Conservation (phyloP, 371 early-diverging fungal genomes). For the Apophysomyces trapeziformis region DNA sequence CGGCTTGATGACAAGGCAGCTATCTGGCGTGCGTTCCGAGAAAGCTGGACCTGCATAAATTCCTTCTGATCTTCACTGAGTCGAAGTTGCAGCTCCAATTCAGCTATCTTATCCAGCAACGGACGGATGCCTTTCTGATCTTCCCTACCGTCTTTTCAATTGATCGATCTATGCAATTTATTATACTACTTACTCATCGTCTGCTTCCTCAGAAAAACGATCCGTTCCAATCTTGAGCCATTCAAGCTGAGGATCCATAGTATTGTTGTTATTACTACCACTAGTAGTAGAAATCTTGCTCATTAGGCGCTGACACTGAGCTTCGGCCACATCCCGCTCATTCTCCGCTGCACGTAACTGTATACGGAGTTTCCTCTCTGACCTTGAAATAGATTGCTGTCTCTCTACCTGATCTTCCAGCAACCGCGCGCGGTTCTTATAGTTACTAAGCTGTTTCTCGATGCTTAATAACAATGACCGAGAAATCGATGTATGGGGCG, state of each 20-base stretch:
- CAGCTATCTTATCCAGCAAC: background rate
- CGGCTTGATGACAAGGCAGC: slow-evolving; percentile 21
- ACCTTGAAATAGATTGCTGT: slow-evolving; percentile 23
- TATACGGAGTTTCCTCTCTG: slow-evolving; percentile 34
- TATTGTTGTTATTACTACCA: background rate
- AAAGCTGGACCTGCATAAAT: background rate
- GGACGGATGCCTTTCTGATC: background rate
- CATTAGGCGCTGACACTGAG: slow-evolving; percentile 13
- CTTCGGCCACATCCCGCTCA: slow-evolving; percentile 27
- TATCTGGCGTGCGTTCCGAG: background rate
- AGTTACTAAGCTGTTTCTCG: slow-evolving; percentile 27
- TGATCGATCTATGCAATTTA: background rate
- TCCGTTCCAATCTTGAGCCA: background rate
- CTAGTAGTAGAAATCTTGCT: background rate
- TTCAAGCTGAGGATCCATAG: background rate
- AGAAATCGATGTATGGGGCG: background rate
- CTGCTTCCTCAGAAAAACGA: slow-evolving; percentile 4
- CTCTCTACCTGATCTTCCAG: slow-evolving; percentile 26
- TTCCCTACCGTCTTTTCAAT: background rate
- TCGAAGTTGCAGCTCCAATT: background rate
- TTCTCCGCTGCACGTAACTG: slow-evolving; percentile 35
- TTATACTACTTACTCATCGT: background rate
- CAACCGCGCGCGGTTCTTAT: slow-evolving; percentile 19
- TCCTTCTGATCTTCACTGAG: background rate
- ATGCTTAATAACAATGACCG: slow-evolving; percentile 8